These are phyloP conservation scores for Hydrangea macrophylla DNA, from an alignment of 148 eudicot species.

Conservation along the genomic window DNA sequence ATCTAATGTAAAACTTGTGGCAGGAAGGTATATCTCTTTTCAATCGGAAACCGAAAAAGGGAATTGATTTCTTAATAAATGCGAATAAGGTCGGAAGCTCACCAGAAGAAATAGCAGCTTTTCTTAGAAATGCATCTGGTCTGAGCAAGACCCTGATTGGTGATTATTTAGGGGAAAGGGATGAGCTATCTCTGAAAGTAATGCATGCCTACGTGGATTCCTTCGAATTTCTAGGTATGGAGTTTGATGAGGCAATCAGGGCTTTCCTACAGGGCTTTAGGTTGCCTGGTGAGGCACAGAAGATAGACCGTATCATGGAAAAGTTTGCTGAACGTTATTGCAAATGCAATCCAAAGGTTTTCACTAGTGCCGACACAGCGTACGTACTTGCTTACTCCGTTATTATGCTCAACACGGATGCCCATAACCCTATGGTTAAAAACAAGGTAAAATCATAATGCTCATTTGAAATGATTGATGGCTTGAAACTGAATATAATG, in stretches of 20 bases:
- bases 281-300: conserved; percentile 98
- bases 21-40: conserved; percentile 99
- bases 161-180: conserved; percentile 98
- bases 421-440: conserved; percentile 97
- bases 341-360: conserved; percentile 91
- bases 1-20: conserved; percentile 45
- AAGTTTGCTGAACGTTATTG: conserved; percentile 98
- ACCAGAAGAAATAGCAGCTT: conserved; percentile 84
- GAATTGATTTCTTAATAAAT: conserved; percentile 88
- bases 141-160: conserved; percentile 83
- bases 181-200: conserved; percentile 84
- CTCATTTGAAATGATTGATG: conserved; percentile 4
- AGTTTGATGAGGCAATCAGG: conserved; percentile 92
- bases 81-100: conserved; percentile 93
- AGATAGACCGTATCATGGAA: conserved; percentile 95
- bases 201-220: conserved; percentile 99
- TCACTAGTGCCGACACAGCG: conserved; percentile 97
- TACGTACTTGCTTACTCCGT: conserved; percentile 99
- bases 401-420: conserved; percentile 97
- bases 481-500: conserved; percentile 4
- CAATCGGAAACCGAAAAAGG: conserved; percentile 92
- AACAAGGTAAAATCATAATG: conserved; percentile 57
- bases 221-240: conserved; percentile 76
- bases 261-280: conserved; percentile 87
- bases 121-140: conserved; percentile 84